A percentile compares a stretch with the other conserved stretches of the same genome.
Conservation (phyloP, 2,329 filamentous ascomycete genomes). For the Immersiporthe knoxdaviesiana region DNA sequence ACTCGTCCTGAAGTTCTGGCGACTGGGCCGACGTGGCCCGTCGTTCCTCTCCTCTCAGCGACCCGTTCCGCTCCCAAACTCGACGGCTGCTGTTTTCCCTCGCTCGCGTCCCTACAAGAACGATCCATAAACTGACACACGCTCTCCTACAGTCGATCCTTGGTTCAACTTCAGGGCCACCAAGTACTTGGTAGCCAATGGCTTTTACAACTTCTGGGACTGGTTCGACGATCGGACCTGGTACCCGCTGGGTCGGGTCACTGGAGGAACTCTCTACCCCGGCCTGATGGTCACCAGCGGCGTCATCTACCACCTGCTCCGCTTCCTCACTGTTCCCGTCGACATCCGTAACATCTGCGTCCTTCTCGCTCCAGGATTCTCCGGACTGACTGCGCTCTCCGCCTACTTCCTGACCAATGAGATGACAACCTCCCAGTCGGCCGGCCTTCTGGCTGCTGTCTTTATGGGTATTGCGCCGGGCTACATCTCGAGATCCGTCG, state of each 20-base stretch:
- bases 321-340: slow-evolving; percentile 85
- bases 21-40: background rate
- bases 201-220: slow-evolving; percentile 99
- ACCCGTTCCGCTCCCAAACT: background rate
- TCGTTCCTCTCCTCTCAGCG: background rate
- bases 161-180: slow-evolving; percentile 99
- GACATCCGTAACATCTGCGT: slow-evolving; percentile 99
- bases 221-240: slow-evolving; percentile 99
- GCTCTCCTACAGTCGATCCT: slow-evolving; percentile 68
- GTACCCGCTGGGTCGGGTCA: slow-evolving; percentile 97
- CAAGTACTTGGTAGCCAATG: slow-evolving; percentile 95
- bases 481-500: slow-evolving; percentile 97
- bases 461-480: slow-evolving; percentile 99
- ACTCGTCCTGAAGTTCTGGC: background rate
- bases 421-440: slow-evolving; percentile 94
- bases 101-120: slow-evolving; percentile 32
- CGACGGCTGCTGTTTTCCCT: slow-evolving; percentile 48
- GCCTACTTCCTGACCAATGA: slow-evolving; percentile 95
- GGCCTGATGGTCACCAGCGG: slow-evolving; percentile 99
- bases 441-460: slow-evolving; percentile 86
- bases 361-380: slow-evolving; percentile 91
- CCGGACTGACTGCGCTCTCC: slow-evolving; percentile 88
- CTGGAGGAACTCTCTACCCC: slow-evolving; percentile 97
- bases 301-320: slow-evolving; percentile 91
- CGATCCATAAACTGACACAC: slow-evolving; percentile 34